Evolutionary conservation across 2,329 filamentous ascomycete species (phyloP).

Genomic region (Clarireedia paspali): DNA sequence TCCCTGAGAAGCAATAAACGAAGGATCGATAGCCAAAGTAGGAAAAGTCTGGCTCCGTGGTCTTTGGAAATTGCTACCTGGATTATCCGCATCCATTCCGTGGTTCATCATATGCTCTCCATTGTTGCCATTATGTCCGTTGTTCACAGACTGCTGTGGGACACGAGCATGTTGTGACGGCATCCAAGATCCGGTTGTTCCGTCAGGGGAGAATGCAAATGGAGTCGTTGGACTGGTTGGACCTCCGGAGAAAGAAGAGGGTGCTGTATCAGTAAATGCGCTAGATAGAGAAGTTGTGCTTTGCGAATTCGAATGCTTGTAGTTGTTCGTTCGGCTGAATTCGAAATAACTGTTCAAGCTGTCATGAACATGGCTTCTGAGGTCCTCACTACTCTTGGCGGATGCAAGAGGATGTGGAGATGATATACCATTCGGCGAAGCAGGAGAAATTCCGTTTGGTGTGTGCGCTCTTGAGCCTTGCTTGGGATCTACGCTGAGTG

Average conservation of each 20-base stretch:
- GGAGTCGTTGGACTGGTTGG: slow-evolving; percentile 68
- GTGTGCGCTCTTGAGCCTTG: slow-evolving; percentile 51
- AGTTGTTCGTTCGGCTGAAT: slow-evolving; percentile 41
- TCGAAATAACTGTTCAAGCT: slow-evolving; percentile 51
- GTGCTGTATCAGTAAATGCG: slow-evolving; percentile 54
- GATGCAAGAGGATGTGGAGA: slow-evolving; percentile 66
- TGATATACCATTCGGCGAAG: slow-evolving; percentile 58
- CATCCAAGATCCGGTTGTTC: slow-evolving; percentile 59
- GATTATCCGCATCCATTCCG: slow-evolving; percentile 7
- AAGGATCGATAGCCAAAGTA: slow-evolving; percentile 53
- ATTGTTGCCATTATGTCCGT: background rate
- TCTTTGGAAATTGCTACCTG: slow-evolving; percentile 48
- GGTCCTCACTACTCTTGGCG: slow-evolving; percentile 56
- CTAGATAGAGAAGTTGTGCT: slow-evolving; percentile 60
- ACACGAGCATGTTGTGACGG: slow-evolving; percentile 43
- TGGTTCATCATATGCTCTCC: background rate
- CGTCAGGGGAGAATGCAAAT: slow-evolving; percentile 69
- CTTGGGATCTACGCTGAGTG: slow-evolving; percentile 46
- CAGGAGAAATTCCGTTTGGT: slow-evolving; percentile 61
- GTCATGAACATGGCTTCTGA: slow-evolving; percentile 42
- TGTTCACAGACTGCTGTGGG: slow-evolving; percentile 26
- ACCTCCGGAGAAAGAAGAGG: slow-evolving; percentile 62
- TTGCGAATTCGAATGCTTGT: slow-evolving; percentile 58
- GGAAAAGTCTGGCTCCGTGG: slow-evolving; percentile 87
- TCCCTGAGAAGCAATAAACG: slow-evolving; percentile 41